phyloP scores from a whole-genome alignment of 441 rosid species.

The Jatropha multifida region DNA sequence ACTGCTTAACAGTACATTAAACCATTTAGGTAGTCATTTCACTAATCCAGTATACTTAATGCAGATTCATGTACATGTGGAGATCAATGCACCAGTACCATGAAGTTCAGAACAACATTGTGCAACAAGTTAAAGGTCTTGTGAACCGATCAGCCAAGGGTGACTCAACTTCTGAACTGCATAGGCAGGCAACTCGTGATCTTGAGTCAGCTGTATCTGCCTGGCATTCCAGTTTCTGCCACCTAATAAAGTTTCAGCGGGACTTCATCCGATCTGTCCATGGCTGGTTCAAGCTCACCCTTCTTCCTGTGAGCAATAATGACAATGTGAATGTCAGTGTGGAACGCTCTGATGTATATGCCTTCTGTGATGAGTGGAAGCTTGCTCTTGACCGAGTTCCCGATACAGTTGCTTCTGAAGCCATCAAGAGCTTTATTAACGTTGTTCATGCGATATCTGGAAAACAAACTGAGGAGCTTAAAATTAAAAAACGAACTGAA shows the following conservation, averaged over 20 bases:
- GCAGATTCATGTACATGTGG: slow-evolving; percentile 98
- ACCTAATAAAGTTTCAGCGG: slow-evolving; percentile 73
- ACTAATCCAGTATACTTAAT: slow-evolving; percentile 10
- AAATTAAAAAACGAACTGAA: slow-evolving; percentile 72
- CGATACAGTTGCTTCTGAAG: slow-evolving; percentile 92
- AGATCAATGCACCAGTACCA: slow-evolving; percentile 77
- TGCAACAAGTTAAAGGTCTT: slow-evolving; percentile 94
- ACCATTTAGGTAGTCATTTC: too few species aligned
- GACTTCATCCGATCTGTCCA: slow-evolving; percentile 74
- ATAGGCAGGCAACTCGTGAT: slow-evolving; percentile 87
- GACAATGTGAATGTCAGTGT: slow-evolving; percentile 37
- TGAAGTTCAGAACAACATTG: slow-evolving; percentile 77
- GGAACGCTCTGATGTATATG: slow-evolving; percentile 48
- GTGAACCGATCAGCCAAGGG: slow-evolving; percentile 68
- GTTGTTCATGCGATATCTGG: slow-evolving; percentile 71
- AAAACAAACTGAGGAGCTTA: slow-evolving; percentile 78
- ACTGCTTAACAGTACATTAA: too few species aligned
- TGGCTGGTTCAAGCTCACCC: slow-evolving; percentile 88
- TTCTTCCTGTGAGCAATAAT: slow-evolving; percentile 58
- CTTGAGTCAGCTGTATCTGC: slow-evolving; percentile 79
- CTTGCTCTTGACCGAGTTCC: slow-evolving; percentile 90
- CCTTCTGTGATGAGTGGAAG: slow-evolving; percentile 96
- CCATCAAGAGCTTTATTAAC: slow-evolving; percentile 88
- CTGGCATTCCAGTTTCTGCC: slow-evolving; percentile 89
- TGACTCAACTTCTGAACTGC: slow-evolving; percentile 83